A percentile compares a stretch with the other conserved stretches of the same genome.
Conservation (phyloP, 1,284 basidiomycete species). For the Fomitopsis schrenkii region DNA sequence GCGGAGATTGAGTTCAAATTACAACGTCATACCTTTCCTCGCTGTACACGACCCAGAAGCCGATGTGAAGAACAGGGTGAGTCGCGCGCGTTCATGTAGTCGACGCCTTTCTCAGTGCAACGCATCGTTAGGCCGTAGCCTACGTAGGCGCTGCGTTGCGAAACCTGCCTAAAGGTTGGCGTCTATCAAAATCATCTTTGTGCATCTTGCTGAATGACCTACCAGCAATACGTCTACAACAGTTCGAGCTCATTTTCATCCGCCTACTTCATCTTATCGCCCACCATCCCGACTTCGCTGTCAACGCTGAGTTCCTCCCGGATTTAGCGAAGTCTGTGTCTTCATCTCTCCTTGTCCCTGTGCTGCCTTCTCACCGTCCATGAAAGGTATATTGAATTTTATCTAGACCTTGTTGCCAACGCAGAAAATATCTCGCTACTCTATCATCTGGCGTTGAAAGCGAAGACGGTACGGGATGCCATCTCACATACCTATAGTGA, state of each 20-base stretch:
- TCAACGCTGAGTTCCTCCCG: constrained; percentile 56
- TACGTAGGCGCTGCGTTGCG: constrained; percentile 50
- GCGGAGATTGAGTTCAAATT: constrained; percentile 66
- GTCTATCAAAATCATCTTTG: background rate
- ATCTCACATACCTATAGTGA: constrained; percentile 64
- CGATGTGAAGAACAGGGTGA: constrained; percentile 65
- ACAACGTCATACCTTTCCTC: constrained; percentile 84
- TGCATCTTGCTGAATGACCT: background rate
- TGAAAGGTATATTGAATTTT: constrained; percentile 84
- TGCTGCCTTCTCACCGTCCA: background rate
- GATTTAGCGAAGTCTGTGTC: constrained; percentile 64
- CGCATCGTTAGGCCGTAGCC: constrained; percentile 43
- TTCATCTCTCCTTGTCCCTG: too few species aligned
- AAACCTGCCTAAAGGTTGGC: constrained; percentile 45
- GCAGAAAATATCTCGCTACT: constrained; percentile 81
- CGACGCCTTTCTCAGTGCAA: background rate
- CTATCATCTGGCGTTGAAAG: constrained; percentile 77
- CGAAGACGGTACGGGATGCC: constrained; percentile 84
- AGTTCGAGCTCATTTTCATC: constrained; percentile 82
- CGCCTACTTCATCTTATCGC: constrained; percentile 85
- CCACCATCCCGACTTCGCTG: constrained; percentile 89
- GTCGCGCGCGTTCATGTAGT: constrained; percentile 11
- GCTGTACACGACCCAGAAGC: constrained; percentile 89
- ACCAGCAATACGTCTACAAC: constrained; percentile 55
- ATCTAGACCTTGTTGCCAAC: constrained; percentile 72